A percentile compares a stretch with the other conserved stretches of the same genome.
These are phyloP conservation scores for Bathelium albidoporum DNA, from an alignment of 495 filamentous ascomycete genomes.

Conservation along the genomic window DNA sequence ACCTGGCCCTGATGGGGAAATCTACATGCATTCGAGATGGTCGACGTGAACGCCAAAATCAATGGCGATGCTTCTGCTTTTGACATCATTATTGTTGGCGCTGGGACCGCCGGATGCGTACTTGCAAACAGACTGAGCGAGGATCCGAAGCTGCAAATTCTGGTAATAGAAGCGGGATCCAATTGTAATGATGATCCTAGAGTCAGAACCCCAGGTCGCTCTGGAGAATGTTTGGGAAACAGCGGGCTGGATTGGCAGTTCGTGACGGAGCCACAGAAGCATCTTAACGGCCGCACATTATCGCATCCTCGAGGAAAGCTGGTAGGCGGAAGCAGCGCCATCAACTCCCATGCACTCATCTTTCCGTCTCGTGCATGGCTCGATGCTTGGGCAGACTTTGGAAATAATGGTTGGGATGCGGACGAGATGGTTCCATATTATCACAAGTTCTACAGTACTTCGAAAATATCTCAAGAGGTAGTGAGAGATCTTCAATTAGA, in stretches of 20 bases:
- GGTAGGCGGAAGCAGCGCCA: slow-evolving; percentile 16
- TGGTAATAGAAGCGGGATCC: slow-evolving; percentile 14
- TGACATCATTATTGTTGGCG: slow-evolving; percentile 21
- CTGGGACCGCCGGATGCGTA: slow-evolving; percentile 15
- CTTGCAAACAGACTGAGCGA: slow-evolving; percentile 17
- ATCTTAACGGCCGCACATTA: slow-evolving; percentile 7
- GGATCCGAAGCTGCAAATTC: slow-evolving; percentile 11
- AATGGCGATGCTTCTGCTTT: neutral
- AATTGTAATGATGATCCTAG: slow-evolving; percentile 7
- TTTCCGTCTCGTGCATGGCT: neutral
- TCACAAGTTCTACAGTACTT: slow-evolving; percentile 12
- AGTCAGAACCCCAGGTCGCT: slow-evolving; percentile 6
- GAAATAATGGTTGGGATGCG: slow-evolving; percentile 14
- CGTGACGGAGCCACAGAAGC: slow-evolving; percentile 3
- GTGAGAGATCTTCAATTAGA: neutral
- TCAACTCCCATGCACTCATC: slow-evolving; percentile 16
- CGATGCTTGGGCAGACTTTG: slow-evolving; percentile 18
- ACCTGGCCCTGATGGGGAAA: neutral
- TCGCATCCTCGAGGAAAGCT: slow-evolving; percentile 19
- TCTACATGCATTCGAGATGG: neutral
- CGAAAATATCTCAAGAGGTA: neutral
- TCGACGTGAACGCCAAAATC: neutral
- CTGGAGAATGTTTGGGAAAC: slow-evolving; percentile 1
- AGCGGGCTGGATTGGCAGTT: slow-evolving; percentile 13
- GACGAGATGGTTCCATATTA: slow-evolving; percentile 10